Conservation (phyloP, 129 eudicot genomes). For the Ambrosia artemisiifolia region DNA sequence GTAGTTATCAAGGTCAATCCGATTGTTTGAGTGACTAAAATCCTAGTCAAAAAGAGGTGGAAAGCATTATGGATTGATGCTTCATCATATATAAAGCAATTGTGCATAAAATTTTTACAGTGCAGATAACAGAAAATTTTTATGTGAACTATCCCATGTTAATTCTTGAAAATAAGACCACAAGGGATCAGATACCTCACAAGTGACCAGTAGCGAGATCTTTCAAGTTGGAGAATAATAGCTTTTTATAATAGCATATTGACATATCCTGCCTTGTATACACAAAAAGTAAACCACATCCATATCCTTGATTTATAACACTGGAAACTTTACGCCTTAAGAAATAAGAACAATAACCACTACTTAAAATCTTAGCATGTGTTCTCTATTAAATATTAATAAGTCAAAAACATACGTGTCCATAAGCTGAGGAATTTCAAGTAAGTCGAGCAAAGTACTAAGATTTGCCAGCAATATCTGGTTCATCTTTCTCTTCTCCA, state of each 20-base stretch:
- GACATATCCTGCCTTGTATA: slow-evolving; percentile 2
- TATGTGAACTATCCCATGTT: background rate
- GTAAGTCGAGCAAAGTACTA: slow-evolving; percentile 99
- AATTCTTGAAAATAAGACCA: too few relatives aligned
- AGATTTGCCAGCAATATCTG: slow-evolving; percentile 83
- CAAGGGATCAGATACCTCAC: too few relatives aligned
- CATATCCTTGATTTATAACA: slow-evolving; percentile 11
- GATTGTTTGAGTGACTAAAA: background rate
- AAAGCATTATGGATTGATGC: slow-evolving; percentile 6
- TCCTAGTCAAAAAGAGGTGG: background rate
- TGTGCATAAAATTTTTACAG: slow-evolving; percentile 5
- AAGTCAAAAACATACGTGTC: slow-evolving; percentile 77
- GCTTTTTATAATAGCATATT: background rate
- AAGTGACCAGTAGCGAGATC: slow-evolving; percentile 13
- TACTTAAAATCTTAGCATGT: slow-evolving; percentile 22
- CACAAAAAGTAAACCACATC: too few relatives aligned
- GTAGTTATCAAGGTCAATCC: background rate
- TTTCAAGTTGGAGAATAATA: slow-evolving; percentile 8
- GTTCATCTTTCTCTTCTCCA: slow-evolving; percentile 93
- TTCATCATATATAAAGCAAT: slow-evolving; percentile 8
- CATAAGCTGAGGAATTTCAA: slow-evolving; percentile 99
- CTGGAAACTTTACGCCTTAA: slow-evolving; percentile 7
- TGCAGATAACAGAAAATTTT: too few relatives aligned
- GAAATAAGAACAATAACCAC: background rate
- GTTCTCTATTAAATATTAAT: slow-evolving; percentile 25